Evolutionary conservation across 495 filamentous ascomycete species (phyloP).

Genomic region (Jackrogersella minutella): DNA sequence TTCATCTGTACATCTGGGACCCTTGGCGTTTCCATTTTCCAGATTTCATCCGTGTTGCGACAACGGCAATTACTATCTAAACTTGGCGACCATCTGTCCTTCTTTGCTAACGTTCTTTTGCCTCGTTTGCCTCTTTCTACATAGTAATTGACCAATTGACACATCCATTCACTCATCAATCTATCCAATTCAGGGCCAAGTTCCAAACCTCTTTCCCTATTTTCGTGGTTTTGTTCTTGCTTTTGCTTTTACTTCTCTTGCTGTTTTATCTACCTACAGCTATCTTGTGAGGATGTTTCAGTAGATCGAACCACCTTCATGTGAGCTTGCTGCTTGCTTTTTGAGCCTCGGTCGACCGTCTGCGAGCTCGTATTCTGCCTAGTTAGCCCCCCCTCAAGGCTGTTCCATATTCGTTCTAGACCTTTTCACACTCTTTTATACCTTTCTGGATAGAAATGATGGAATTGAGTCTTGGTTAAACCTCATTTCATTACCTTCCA

Average conservation of each 20-base stretch:
- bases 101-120: too few species aligned
- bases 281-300: not conserved
- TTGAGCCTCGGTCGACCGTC: conserved; percentile 12
- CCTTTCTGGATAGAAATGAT: conserved; percentile 23
- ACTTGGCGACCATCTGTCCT: conserved; percentile 27
- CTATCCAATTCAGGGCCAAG: not conserved
- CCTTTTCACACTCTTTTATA: not conserved
- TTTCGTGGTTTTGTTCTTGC: not conserved
- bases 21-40: conserved; percentile 27
- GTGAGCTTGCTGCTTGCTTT: conserved; percentile 4
- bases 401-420: conserved; percentile 7
- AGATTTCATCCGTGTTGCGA: conserved; percentile 33
- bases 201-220: not conserved
- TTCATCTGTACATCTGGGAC: conserved; percentile 16
- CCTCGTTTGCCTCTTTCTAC: too few species aligned
- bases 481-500: conserved; percentile 12
- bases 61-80: conserved; percentile 29
- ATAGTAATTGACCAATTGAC: conserved; percentile 9
- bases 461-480: conserved; percentile 27
- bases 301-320: conserved; percentile 5
- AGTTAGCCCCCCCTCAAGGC: not conserved
- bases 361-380: conserved; percentile 18
- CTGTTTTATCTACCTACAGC: not conserved
- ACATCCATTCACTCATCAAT: not conserved
- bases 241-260: not conserved